phyloP scores from a whole-genome alignment of 495 filamentous ascomycete species.

The Pyrenula aspistea region DNA sequence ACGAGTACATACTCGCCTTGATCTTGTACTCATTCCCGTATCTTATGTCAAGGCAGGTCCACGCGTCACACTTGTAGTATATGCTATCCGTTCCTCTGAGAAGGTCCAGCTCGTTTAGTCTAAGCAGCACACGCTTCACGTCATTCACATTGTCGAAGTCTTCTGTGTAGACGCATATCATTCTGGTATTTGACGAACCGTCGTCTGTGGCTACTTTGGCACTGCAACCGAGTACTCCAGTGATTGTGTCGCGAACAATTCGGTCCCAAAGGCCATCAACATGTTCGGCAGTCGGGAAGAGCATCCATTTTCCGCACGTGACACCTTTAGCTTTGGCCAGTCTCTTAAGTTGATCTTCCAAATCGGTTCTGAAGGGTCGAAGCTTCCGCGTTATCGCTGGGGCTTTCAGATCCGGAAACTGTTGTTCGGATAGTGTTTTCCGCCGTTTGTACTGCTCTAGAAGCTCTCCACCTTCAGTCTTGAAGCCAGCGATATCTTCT shows the following conservation, averaged over 20 bases:
- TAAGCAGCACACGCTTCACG: conserved; percentile 50
- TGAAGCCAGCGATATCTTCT: conserved; percentile 27
- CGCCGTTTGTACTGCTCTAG: conserved; percentile 28
- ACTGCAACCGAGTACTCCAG: conserved; percentile 50
- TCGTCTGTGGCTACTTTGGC: conserved; percentile 60
- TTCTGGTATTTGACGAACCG: conserved; percentile 20
- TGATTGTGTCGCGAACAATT: conserved; percentile 48
- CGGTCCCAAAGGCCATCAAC: conserved; percentile 52
- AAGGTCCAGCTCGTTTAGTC: conserved; percentile 46
- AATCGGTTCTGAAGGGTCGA: conserved; percentile 31
- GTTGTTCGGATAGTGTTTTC: conserved; percentile 24
- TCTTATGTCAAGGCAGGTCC: conserved; percentile 57
- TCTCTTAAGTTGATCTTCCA: conserved; percentile 40
- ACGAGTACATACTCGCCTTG: conserved; percentile 39
- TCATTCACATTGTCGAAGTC: conserved; percentile 60
- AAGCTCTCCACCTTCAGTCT: conserved; percentile 26
- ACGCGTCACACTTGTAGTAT: conserved; percentile 78
- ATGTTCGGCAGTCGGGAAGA: conserved; percentile 46
- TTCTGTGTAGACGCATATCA: conserved; percentile 68
- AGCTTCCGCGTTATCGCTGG: conserved; percentile 34
- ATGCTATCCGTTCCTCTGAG: conserved; percentile 37
- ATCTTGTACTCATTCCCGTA: conserved; percentile 57
- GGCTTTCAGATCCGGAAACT: conserved; percentile 19
- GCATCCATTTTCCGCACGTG: conserved; percentile 74
- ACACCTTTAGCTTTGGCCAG: conserved; percentile 42